These are phyloP conservation scores for Nephromyces sp. DNA, from an alignment of 169 alveolate genomes.

Conservation along the genomic window DNA sequence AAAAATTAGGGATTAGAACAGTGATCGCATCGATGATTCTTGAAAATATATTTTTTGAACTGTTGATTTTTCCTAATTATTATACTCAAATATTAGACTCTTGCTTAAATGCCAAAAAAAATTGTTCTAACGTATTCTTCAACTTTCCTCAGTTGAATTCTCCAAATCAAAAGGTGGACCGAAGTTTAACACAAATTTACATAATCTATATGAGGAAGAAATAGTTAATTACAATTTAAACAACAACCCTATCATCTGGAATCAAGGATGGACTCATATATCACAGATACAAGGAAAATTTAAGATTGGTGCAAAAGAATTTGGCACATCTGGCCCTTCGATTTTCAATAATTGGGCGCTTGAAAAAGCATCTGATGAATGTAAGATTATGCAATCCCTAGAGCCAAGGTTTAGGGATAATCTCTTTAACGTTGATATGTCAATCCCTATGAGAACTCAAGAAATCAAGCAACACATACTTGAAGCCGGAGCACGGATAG, in stretches of 20 bases:
- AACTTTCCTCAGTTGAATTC: no score
- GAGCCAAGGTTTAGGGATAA: neutral
- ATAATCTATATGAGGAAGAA: neutral
- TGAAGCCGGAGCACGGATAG: neutral
- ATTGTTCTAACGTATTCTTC: no score
- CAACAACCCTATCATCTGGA: neutral
- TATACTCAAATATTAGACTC: no score
- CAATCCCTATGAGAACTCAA: neutral
- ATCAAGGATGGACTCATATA: neutral
- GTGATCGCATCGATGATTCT: no score
- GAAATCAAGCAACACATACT: neutral
- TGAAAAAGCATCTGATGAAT: neutral
- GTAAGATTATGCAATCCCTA: neutral
- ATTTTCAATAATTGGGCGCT: neutral
- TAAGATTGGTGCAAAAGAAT: neutral
- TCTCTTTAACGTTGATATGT: neutral
- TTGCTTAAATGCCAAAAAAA: no score
- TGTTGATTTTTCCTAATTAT: no score
- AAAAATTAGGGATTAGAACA: no score
- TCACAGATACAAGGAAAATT: neutral
- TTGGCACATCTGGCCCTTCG: neutral
- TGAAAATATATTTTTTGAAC: no score
- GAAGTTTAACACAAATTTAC: no score
- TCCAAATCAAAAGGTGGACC: no score
- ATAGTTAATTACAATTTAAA: neutral